Evolutionary conservation across 2,329 filamentous ascomycete genomes (phyloP), one percentile per base, ranked within the genome.

Genomic region (Ascochyta clinopodiicola): DNA sequence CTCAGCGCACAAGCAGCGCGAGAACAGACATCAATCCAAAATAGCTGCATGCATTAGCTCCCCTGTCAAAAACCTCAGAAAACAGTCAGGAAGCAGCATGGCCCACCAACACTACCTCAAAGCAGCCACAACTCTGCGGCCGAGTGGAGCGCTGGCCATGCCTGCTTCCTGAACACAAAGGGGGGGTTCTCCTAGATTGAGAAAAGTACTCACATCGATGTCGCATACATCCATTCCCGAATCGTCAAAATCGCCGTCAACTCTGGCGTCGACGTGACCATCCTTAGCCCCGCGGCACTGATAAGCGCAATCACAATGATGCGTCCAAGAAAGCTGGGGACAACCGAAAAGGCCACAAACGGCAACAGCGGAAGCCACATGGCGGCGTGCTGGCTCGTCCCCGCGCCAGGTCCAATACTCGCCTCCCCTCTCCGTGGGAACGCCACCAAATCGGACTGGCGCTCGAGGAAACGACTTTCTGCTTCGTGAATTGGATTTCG

Each of bases 401-500:
- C 50, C 24, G 49, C 61, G 57, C 58, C 40, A 47, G 56, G 38
- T 29, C 56, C 48, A 45, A 22, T 27, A 32, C 52, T 63, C 45
- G 60, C 50, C 52, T 62, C 57, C 42, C 60, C 50, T 40, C 57
- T 66, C 15, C 62, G 53, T 56, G 74, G 40, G 43, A 74, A 44
- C 6, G 64, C 78, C 19, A 89, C 70, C 12, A 89, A 78, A 60
- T 89, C 87, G 5, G 82, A 75, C 12, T 76, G 69, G 4, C 77
- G 73, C 35, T 85, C 80, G 5, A 90, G 79, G 64, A 90, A 90
- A 4, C 78, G 78, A 2, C 81, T 80, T 71, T 92, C 89, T 8
- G 76, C 67, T 36, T 86, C 80, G 34, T 82, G 82, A 42, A 91
- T 82, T 6, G 84, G 82, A 29, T 78, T 77, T 54, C 83, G 80